Evolutionary conservation across 1,284 basidiomycete species (phyloP).

Genomic region (Fomitopsis pinicola): DNA sequence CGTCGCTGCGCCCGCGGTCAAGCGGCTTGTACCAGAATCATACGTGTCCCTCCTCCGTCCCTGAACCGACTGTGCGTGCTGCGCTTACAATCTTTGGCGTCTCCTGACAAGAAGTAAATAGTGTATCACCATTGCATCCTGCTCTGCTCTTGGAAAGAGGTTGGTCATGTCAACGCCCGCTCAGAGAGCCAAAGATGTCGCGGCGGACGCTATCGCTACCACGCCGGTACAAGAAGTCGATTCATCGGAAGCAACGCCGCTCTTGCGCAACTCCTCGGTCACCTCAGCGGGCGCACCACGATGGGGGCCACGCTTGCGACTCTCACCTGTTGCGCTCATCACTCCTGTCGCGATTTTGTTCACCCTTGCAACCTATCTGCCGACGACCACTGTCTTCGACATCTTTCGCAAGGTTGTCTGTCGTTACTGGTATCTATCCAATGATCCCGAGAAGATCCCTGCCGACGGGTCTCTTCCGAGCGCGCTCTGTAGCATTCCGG

Average conservation of each 20-base stretch:
- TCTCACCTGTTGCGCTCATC: neutral
- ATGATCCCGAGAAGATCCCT: neutral
- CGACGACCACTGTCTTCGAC: neutral
- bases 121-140: too few relatives aligned
- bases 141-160: too few relatives aligned
- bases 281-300: neutral
- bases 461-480: neutral
- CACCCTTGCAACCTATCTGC: neutral
- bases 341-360: neutral
- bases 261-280: neutral
- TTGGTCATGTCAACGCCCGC: too few relatives aligned
- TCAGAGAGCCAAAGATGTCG: too few relatives aligned
- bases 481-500: neutral
- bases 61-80: too few relatives aligned
- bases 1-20: too few relatives aligned
- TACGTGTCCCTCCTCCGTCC: too few relatives aligned
- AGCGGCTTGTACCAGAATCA: too few relatives aligned
- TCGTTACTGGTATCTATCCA: neutral
- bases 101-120: too few relatives aligned
- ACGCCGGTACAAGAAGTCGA: neutral
- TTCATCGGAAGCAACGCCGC: neutral
- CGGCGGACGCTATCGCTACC: neutral
- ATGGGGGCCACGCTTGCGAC: neutral
- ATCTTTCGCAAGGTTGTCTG: neutral
- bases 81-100: too few relatives aligned